Percentiles rank a stretch among this genome's conserved stretches.
phyloP scores from a whole-genome alignment of 805 yeast species.

The Torulaspora indica region DNA sequence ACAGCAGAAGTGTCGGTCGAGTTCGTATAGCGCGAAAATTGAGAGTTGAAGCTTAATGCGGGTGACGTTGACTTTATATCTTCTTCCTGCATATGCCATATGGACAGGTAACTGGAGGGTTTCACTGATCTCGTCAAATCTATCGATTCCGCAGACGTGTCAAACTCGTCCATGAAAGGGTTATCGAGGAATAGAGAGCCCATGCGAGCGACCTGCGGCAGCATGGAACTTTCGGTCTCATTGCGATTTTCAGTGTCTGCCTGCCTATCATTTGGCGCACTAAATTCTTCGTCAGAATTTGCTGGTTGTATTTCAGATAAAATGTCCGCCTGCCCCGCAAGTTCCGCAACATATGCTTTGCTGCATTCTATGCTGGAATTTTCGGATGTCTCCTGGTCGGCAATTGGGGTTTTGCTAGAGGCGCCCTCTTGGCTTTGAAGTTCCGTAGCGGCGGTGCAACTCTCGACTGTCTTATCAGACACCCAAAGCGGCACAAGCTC shows the following conservation, averaged over 20 bases:
- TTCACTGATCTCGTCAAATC: slow-evolving; percentile 17
- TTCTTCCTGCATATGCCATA: slow-evolving; percentile 35
- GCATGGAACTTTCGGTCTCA: slow-evolving; percentile 1
- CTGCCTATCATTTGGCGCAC: background rate
- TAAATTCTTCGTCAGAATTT: background rate
- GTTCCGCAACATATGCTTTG: background rate
- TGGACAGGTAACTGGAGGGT: slow-evolving; percentile 27
- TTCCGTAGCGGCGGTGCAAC: background rate
- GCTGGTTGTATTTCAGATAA: background rate
- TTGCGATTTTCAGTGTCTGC: background rate
- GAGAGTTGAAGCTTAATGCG: slow-evolving; percentile 23
- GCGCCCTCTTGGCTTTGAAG: background rate
- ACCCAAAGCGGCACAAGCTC: background rate
- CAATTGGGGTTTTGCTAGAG: too few species aligned
- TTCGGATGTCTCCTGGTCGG: too few species aligned
- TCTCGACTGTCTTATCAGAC: background rate
- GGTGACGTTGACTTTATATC: slow-evolving; percentile 21
- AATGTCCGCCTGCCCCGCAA: background rate
- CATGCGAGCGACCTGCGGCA: slow-evolving; percentile 18
- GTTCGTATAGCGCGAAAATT: slow-evolving; percentile 24
- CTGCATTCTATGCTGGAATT: background rate
- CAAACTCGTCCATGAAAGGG: slow-evolving; percentile 24
- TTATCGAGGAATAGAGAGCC: slow-evolving; percentile 28
- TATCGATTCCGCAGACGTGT: slow-evolving; percentile 25
- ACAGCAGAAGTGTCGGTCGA: slow-evolving; percentile 17